These are phyloP conservation scores for Emmonsia crescens DNA, from an alignment of 2,329 filamentous ascomycete species.

Conservation along the genomic window DNA sequence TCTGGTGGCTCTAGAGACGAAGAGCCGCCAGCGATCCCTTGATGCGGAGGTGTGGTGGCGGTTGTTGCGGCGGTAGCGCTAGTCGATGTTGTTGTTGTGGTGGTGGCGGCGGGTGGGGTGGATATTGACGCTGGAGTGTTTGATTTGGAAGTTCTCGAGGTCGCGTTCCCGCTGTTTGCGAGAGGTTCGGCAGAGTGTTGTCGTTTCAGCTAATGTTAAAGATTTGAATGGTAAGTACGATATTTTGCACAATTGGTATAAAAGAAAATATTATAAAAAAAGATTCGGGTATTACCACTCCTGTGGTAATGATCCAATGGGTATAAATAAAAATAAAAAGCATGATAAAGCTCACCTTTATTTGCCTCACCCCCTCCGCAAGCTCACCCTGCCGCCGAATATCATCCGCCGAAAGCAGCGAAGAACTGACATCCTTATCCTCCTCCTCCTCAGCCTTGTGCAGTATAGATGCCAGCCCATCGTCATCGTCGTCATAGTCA, in stretches of 20 bases:
- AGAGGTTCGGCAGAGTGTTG: slow-evolving; percentile 52
- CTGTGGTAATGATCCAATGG: background rate
- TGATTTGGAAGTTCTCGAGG: slow-evolving; percentile 34
- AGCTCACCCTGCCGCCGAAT: slow-evolving; percentile 49
- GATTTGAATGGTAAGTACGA: background rate
- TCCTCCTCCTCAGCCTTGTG: slow-evolving; percentile 54
- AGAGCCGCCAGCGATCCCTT: slow-evolving; percentile 8
- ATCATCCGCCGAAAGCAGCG: slow-evolving; percentile 49
- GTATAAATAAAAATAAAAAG: background rate
- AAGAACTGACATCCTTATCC: slow-evolving; percentile 36
- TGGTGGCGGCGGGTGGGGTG: slow-evolving; percentile 23
- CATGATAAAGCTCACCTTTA: slow-evolving; percentile 44
- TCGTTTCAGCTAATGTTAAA: slow-evolving; percentile 47
- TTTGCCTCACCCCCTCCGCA: slow-evolving; percentile 54
- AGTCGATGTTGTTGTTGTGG: slow-evolving; percentile 1
- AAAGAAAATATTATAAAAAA: background rate
- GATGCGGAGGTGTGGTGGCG: slow-evolving; percentile 28
- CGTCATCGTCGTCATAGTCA: slow-evolving; percentile 54
- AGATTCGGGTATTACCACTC: background rate
- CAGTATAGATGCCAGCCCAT: slow-evolving; percentile 51
- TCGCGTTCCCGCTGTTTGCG: slow-evolving; percentile 24
- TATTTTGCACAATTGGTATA: background rate
- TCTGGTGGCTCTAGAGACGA: slow-evolving; percentile 9
- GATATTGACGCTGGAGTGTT: slow-evolving; percentile 28
- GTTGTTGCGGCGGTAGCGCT: slow-evolving; percentile 20